Conservation (phyloP, 306 rosid genomes). For the Vigna unguiculata region DNA sequence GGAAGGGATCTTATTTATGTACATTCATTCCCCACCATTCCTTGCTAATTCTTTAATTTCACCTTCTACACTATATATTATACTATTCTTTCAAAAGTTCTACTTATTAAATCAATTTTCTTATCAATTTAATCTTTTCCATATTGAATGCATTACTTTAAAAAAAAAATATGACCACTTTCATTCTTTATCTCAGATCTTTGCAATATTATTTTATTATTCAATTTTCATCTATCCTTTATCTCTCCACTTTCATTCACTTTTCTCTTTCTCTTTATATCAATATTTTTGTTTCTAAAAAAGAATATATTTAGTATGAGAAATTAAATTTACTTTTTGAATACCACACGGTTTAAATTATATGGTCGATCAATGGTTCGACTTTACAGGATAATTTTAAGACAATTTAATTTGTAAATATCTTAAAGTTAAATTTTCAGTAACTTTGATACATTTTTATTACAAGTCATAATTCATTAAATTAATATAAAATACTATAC, state of each 20-base stretch:
- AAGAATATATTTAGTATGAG: too few species aligned
- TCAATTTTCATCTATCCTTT: not conserved
- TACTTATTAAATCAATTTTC: not conserved
- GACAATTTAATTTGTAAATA: too few species aligned
- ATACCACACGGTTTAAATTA: too few species aligned
- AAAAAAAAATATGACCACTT: not conserved
- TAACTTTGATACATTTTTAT: too few species aligned
- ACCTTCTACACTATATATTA: not conserved
- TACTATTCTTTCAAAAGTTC: not conserved
- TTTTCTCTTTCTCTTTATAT: not conserved
- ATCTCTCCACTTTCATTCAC: not conserved
- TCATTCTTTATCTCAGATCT: not conserved
- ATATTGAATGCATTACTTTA: not conserved
- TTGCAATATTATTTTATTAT: not conserved
- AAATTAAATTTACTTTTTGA: too few species aligned
- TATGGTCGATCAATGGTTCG: too few species aligned
- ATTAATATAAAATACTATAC: too few species aligned
- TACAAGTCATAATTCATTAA: too few species aligned
- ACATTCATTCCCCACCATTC: not conserved
- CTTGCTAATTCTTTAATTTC: not conserved
- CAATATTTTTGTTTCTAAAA: not conserved
- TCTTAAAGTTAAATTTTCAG: too few species aligned
- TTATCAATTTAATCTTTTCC: not conserved
- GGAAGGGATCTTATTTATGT: slow-evolving; percentile 12
- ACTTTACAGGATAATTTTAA: too few species aligned